Conservation (phyloP, 768 basidiomycete species). For the Lyophyllum semitale region DNA sequence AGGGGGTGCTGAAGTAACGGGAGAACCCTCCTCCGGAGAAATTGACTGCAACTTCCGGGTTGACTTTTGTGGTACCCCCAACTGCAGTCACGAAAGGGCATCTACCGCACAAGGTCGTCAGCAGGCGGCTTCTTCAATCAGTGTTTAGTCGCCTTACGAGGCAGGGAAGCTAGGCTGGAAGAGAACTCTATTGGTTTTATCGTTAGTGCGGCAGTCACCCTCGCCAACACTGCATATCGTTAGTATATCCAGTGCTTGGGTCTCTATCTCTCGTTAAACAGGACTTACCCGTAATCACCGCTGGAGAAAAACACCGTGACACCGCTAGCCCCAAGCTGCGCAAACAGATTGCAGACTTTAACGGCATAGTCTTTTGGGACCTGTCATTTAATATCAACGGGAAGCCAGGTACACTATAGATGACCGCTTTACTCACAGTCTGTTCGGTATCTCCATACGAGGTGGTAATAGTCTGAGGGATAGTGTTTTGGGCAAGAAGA, state of each 20-base stretch:
- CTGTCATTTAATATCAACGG: constrained; percentile 18
- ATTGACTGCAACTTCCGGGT: constrained; percentile 59
- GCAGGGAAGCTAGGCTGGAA: constrained; percentile 64
- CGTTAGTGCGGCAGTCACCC: constrained; percentile 50
- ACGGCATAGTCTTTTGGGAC: constrained; percentile 62
- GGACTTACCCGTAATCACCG: constrained; percentile 54
- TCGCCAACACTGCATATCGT: constrained; percentile 49
- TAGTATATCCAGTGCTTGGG: not conserved
- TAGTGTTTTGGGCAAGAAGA: constrained; percentile 40
- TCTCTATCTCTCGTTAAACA: not conserved
- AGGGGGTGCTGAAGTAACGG: constrained; percentile 51
- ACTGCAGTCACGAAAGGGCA: constrained; percentile 73
- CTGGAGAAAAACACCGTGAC: constrained; percentile 64
- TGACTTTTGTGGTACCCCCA: constrained; percentile 61
- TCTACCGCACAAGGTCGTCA: constrained; percentile 19
- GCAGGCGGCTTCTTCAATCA: not conserved
- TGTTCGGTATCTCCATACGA: constrained; percentile 69
- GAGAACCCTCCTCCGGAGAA: constrained; percentile 78
- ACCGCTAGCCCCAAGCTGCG: constrained; percentile 61
- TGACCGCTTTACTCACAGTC: constrained; percentile 28
- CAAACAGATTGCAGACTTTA: constrained; percentile 63
- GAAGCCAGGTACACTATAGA: not conserved
- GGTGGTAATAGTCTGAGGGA: constrained; percentile 64
- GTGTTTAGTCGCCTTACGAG: constrained; percentile 30
- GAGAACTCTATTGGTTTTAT: constrained; percentile 40